Evolutionary conservation across 2,329 filamentous ascomycete species (phyloP), one percentile per base, ranked within the genome.

Genomic region (Beauveria australis): DNA sequence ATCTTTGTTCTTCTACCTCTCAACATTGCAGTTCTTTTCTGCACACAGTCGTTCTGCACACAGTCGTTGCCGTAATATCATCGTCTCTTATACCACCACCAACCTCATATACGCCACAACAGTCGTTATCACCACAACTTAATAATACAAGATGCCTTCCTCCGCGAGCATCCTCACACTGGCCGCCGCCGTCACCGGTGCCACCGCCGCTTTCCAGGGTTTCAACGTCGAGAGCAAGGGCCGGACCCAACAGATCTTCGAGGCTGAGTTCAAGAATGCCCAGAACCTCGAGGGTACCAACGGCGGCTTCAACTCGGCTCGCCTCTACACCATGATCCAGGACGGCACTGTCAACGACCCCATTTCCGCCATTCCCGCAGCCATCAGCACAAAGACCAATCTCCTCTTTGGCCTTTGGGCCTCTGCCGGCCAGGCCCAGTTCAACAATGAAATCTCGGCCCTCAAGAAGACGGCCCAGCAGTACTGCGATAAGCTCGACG

Each of bases 371-470:
- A 91, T 96, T 64, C 88, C 88, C 47, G 92, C 92, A 48, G 92
- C 91, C 68, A 91, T 96, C 74, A 82, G 81, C 66, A 90, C 90
- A 68, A 82, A 91, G 67, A 95, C 90, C 2, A 81, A 81, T 48
- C 81, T 97, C 28, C 82, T 97, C 12, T 84, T 96, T 14, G 91
- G 91, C 66, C 78, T 97, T 55, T 96, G 92, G 92, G 84, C 85
- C 10, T 93, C 90, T 0, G 88, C 79, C 46, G 87, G 86, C 54
- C 76, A 82, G 59, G 78, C 74, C 5, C 72, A 71, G 24, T 86
- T 95, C 72, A 75, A 81, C 71, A 89, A 91, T 71, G 91, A 96
- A 76, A 76, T 96, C 53, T 71, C 78, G 3, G 91, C 91, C 16
- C 80, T 96, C 53, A 82, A 83, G 72, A 75, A 79, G 48, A 89